A percentile compares a stretch with the other conserved stretches of the same genome.
Evolutionary conservation across 257 asterid genomes (phyloP).

Genomic region (Solanum clarkiae): DNA sequence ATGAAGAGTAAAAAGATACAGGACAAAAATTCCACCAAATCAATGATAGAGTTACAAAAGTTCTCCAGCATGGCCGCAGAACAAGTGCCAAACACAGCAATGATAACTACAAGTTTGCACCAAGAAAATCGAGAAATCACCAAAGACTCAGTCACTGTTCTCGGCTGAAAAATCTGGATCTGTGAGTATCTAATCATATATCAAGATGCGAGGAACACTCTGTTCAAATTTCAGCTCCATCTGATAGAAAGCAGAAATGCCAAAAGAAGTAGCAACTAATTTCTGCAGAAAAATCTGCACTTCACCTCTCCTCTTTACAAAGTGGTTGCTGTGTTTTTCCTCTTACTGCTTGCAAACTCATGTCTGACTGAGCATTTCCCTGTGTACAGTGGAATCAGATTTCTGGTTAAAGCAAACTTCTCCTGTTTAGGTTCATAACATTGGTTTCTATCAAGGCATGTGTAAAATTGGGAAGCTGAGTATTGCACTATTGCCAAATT

Average conservation of each 20-base stretch:
- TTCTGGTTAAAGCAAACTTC: background rate
- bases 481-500: background rate
- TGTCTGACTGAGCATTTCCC: background rate
- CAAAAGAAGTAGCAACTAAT: background rate
- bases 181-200: background rate
- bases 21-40: background rate
- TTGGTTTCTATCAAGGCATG: background rate
- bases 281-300: background rate
- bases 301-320: background rate
- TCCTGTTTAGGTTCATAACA: background rate
- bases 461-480: background rate
- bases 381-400: background rate
- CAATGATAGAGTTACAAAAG: background rate
- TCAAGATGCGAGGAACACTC: background rate
- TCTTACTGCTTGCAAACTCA: background rate
- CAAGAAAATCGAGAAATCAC: background rate
- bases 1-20: background rate
- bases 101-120: background rate
- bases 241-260: background rate
- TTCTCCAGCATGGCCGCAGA: background rate
- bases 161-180: background rate
- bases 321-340: background rate
- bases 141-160: background rate
- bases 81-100: background rate
- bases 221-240: background rate